Evolutionary conservation across 495 filamentous ascomycete genomes (phyloP), one percentile per base, ranked within the genome.

Genomic region (Friedmanniomyces simplex): DNA sequence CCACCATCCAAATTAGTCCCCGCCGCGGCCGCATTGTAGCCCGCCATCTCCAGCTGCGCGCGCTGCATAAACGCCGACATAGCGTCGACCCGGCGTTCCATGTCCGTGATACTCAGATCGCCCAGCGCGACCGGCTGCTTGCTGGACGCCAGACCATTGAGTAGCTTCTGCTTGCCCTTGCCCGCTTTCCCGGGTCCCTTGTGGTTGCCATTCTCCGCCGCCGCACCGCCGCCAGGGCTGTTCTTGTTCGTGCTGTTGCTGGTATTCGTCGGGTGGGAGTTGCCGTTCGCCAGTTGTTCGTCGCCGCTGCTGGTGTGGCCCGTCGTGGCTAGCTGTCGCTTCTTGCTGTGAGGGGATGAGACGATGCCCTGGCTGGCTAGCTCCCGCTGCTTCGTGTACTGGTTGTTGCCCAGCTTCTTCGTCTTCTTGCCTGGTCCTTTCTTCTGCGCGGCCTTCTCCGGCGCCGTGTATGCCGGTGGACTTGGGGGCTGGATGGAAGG

Each of bases 21-120:
- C 69, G 24, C 42, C 50, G 59, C 42, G 22, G 60, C 63, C 60
- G 39, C 71, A 66, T 60, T 63, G 60, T 81, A 78, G 30, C 72
- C 81, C 0, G 88, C 91, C 74, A 96, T 80, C 67, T 98, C 93
- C 13, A 95, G 77, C 64, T 96, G 91, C 61, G 88, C 91, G 46
- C 87, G 81, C 8, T 87, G 83, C 63, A 98, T 96, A 69, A 87
- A 96, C 42, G 95, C 89, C 16, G 94, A 75, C 54, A 98, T 91
- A 14, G 77, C 84, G 1, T 83, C 81, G 2, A 90, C 90, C 8
- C 87, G 81, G 58, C 87, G 80, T 71, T 88, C 89, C 86, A 96
- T 93, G 61, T 96, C 91, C 57, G 84, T 85, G 82, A 96, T 87
- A 26, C 81, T 91, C 49, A 90, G 82, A 67, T 86, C 88, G 62